Base-by-base conservation (phyloP, 192 early-diverging fungal genomes). In the Oehlia diaphana region DNA sequence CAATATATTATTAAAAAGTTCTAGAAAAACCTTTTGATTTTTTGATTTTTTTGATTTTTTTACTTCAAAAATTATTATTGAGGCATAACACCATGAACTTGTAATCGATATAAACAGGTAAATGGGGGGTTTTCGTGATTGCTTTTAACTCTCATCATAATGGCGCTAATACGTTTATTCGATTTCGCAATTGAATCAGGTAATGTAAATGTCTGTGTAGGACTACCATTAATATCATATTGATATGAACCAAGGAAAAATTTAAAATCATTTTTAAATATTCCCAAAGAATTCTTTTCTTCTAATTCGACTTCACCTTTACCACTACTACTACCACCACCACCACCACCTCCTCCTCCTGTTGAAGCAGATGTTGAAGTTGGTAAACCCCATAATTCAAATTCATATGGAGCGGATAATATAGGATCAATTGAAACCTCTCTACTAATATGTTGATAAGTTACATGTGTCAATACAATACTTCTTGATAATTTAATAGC, bases 371-470 rank as follows among this genome's bases (percentile, higher is more conserved):
- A 9, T 13, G 21, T 39, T 16, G 47, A 9, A 21, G 33, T 50
- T 28, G 19, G 19, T 26, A 76, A 63, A 35, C 74, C 74, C 74
- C 74, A 76, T 31, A 76, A 62, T 76, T 76, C 74, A 64, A 76
- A 76, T n/a, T 76, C 74, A 28, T 76, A 65, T 3, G 74, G 74
- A 64, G 62, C 74, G 0, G 61, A 44, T 63, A 23, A 35, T 4
- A 72, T 72, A 63, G 63, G 74, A 64, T 76, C 74, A 64, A 76
- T 62, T 19, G 74, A 35, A 39, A 64, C 58, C 26, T 64, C 26
- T 44, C 33, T 63, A 6, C 61, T 33, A 37, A 64, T 64, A 26
- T 76, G 74, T 44, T 63, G 33, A n/a, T 63, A 64, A 16, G 62
- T 64, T 5, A 76, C 16, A 31, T 62, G 61, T 10, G 74, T 76